Evolutionary conservation across 306 rosid species (phyloP), one percentile per base, ranked within the genome.

Genomic region (Vigna unguiculata): DNA sequence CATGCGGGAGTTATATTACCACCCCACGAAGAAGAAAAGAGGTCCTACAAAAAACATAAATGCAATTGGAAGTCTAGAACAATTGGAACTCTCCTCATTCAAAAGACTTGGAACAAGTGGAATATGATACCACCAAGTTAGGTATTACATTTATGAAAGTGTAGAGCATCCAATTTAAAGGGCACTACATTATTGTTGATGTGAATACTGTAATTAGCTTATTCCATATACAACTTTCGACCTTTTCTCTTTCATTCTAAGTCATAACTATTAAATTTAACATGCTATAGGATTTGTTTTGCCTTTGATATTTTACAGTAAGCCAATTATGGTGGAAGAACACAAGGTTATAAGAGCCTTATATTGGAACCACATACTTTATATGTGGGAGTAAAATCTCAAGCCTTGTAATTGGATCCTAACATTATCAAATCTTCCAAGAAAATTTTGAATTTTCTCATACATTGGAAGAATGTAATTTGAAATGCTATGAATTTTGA

Each of bases 1-100:
- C 98, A 95, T 92, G 88, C 78, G 81, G 71, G 64, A 76, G 71
- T 67, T 36, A 74, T 65, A 54, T 53, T 20, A 34, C 24, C 8
- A n/a, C 5, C 17, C 19, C 64, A 17, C 15, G 6, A 25, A 28
- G 8, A 34, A 61, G 17, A 15, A 16, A 61, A 32, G n/a, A 40
- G 36, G 70, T 70, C 24, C 51, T 72, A 6, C n/a, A 58, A 20
- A 64, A 77, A 70, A 36, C 60, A 62, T 30, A 34, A 72, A 47
- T 6, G 30, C 51, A n/a, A 60, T n/a, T 32, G 11, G 43, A 62
- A 70, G 38, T 69, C 67, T 72, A 43, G 32, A 72, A 77, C 61
- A 25, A 1, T 19, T 3, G 57, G 32, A 75, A 57, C 71, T 61
- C 60, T 60, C 51, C 17, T 40, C 14, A 38, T 22, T 57, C 12